A percentile compares a stretch with the other conserved stretches of the same genome.
phyloP scores from a whole-genome alignment of 2,329 filamentous ascomycete species.

The Bipolaris sorokiniana region DNA sequence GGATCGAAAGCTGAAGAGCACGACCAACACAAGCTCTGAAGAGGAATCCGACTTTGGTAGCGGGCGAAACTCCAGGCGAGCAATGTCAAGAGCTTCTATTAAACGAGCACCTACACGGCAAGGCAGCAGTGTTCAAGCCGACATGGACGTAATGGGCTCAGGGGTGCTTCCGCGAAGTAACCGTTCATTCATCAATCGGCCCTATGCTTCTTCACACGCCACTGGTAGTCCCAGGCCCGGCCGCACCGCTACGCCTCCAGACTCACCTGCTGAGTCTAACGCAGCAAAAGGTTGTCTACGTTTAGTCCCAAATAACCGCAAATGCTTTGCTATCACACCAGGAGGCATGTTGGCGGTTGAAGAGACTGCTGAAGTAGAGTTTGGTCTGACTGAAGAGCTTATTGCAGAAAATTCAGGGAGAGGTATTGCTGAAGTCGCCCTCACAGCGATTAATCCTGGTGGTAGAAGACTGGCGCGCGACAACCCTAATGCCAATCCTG shows the following conservation, averaged over 20 bases:
- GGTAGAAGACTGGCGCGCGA: conserved; percentile 61
- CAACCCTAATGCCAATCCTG: conserved; percentile 57
- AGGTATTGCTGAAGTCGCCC: conserved; percentile 82
- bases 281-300: conserved; percentile 51
- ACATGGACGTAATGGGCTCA: conserved; percentile 42
- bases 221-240: conserved; percentile 44
- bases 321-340: conserved; percentile 66
- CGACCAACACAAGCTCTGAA: conserved; percentile 43
- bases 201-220: conserved; percentile 48
- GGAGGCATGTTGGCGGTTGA: conserved; percentile 92
- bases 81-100: conserved; percentile 49
- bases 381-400: conserved; percentile 85
- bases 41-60: conserved; percentile 50
- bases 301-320: conserved; percentile 60
- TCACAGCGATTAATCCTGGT: conserved; percentile 68
- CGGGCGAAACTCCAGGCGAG: conserved; percentile 46
- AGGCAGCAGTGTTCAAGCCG: conserved; percentile 51
- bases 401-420: conserved; percentile 91
- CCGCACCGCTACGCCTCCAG: conserved; percentile 44
- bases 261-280: conserved; percentile 45
- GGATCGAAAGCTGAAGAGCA: conserved; percentile 57
- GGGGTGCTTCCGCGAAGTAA: conserved; percentile 39
- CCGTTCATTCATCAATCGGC: conserved; percentile 40
- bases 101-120: conserved; percentile 48
- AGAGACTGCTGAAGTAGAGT: conserved; percentile 84